Evolutionary conservation across 2,329 filamentous ascomycete species (phyloP), one percentile per base, ranked within the genome.

Genomic region (Curvularia lunata): DNA sequence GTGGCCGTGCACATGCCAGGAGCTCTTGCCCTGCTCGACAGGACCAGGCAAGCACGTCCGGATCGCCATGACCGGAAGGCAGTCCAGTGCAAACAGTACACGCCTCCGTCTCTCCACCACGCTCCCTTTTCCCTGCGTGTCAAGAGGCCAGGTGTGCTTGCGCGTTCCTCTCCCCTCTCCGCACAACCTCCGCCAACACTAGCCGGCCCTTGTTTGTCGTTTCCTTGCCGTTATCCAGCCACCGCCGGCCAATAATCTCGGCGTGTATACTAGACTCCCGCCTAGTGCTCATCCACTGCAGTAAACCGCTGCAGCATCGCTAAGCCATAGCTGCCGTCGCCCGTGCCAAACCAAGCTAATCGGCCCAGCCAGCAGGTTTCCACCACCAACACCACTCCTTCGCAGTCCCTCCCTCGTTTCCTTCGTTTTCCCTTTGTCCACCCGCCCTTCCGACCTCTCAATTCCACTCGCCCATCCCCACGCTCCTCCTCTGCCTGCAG

Each of bases 391-490:
- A 47, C 16, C 43, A 34, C 16, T 32, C n/a, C 43, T 41, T 46
- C 51, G 27, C 46, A 38, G 46, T 52, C 55, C 27, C 32, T 58
- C 52, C 12, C 51, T 41, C 34, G 23, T 19, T 32, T 43, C 51
- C 58, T 25, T 19, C 2, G 13, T 53, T 13, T 40, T 27, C 6
- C 42, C 38, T 7, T 37, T 6, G 34, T 27, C 5, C 23, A 5
- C 23, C 27, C 41, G n/a, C 47, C 25, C 48, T n/a, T 30, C 19
- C 19, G 18, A 30, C 38, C 40, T n/a, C 51, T 48, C 9, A 47
- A 21, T 27, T 45, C 27, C 16, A 38, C 37, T 21, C 49, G 37
- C 51, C 48, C 58, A 60, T 64, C 63, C 56, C 65, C 65, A 49
- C 53, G 21, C 30, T 30, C n/a, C 34, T 10, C 45, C 25, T 46